Conservation (phyloP, 169 alveolate species). For the Plasmodium vinckei region DNA sequence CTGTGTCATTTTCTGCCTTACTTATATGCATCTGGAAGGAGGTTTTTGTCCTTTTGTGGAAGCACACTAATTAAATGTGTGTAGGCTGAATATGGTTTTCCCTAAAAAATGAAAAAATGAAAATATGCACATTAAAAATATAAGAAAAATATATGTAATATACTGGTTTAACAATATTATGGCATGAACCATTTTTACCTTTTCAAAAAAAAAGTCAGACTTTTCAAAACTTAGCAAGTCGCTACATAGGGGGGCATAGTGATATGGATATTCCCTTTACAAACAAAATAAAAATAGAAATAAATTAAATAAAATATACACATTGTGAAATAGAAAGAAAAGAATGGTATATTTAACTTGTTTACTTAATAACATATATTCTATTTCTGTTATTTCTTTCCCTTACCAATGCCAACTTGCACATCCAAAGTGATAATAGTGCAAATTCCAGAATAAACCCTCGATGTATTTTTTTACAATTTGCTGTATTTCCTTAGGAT, state of each 20-base stretch:
- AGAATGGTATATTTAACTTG: constrained; percentile 20
- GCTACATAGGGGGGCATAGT: constrained; percentile 75
- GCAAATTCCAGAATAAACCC: constrained; percentile 97
- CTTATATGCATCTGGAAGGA: constrained; percentile 75
- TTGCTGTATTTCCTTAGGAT: constrained; percentile 82
- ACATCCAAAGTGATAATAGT: constrained; percentile 95
- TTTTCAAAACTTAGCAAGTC: constrained; percentile 70
- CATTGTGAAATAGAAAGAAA: constrained; percentile 92
- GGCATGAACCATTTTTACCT: constrained; percentile 14
- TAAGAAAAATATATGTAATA: background rate
- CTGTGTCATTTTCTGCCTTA: background rate
- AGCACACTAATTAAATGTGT: constrained; percentile 69
- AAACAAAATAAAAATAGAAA: constrained; percentile 16
- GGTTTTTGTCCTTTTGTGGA: constrained; percentile 74
- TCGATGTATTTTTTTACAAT: constrained; percentile 92
- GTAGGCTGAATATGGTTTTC: constrained; percentile 71
- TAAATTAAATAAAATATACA: background rate
- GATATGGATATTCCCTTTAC: constrained; percentile 80
- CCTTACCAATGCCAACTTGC: constrained; percentile 96
- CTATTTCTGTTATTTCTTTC: background rate
- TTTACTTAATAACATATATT: too few relatives aligned
- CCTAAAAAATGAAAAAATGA: constrained; percentile 21
- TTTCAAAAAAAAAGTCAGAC: constrained; percentile 74
- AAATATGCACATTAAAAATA: background rate
- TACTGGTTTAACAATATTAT: background rate